Conservation (phyloP, 2,329 filamentous ascomycete genomes). For the Stachybotrys elegans region DNA sequence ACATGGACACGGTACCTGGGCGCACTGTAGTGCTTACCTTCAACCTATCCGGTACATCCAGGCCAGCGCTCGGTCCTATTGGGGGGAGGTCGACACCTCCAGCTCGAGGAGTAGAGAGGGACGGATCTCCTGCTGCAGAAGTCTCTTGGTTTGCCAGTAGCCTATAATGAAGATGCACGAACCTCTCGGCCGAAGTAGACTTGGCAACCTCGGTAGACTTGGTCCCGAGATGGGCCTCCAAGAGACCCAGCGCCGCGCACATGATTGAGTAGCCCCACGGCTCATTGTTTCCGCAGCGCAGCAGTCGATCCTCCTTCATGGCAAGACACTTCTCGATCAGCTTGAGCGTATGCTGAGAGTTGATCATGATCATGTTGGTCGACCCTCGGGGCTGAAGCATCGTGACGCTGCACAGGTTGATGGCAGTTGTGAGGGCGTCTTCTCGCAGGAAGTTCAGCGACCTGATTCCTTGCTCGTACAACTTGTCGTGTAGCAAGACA, state of each 20-base stretch:
- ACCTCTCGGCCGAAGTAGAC: constrained; percentile 53
- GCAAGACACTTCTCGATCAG: constrained; percentile 56
- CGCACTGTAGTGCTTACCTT: constrained; percentile 30
- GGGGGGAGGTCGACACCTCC: constrained; percentile 8
- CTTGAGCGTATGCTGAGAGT: constrained; percentile 53
- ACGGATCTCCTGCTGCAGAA: constrained; percentile 26
- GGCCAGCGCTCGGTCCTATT: constrained; percentile 21
- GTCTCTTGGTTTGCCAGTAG: constrained; percentile 50
- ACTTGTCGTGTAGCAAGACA: constrained; percentile 56
- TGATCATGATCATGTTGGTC: constrained; percentile 59
- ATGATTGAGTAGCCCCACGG: constrained; percentile 61
- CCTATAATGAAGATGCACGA: constrained; percentile 54
- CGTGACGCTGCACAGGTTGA: constrained; percentile 57
- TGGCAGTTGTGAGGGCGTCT: constrained; percentile 53
- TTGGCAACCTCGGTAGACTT: constrained; percentile 54
- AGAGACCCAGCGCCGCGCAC: constrained; percentile 53
- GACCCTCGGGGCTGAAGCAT: constrained; percentile 55
- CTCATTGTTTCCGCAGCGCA: constrained; percentile 59
- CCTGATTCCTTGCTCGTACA: constrained; percentile 53
- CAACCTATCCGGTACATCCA: constrained; percentile 30
- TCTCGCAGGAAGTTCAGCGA: constrained; percentile 56
- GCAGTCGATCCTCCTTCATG: constrained; percentile 56
- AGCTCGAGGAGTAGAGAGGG: constrained; percentile 4
- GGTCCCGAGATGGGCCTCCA: constrained; percentile 54
- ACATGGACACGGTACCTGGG: constrained; percentile 11